phyloP scores from a whole-genome alignment of 495 filamentous ascomycete species.

The Penicillium crystallinum region DNA sequence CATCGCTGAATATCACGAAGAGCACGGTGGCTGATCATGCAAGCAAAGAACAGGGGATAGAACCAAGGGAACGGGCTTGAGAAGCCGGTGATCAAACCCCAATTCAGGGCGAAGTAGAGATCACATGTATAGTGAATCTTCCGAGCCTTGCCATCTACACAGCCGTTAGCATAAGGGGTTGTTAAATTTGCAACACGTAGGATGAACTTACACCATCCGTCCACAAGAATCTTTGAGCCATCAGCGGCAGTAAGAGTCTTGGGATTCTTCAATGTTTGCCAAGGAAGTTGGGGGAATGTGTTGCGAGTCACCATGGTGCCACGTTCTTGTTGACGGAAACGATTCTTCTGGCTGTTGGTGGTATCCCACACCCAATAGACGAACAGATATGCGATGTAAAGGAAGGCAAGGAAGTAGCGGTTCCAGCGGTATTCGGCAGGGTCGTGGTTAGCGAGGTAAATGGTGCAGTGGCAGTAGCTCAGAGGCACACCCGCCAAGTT shows the following conservation, averaged over 20 bases:
- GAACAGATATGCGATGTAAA: slow-evolving; percentile 72
- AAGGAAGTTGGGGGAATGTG: slow-evolving; percentile 90
- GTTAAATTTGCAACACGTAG: not conserved
- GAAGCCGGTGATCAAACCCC: slow-evolving; percentile 63
- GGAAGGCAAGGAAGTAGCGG: slow-evolving; percentile 54
- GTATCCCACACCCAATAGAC: slow-evolving; percentile 93
- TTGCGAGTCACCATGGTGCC: slow-evolving; percentile 68
- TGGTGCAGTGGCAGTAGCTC: slow-evolving; percentile 92
- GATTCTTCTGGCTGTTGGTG: slow-evolving; percentile 91
- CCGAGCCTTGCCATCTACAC: slow-evolving; percentile 67
- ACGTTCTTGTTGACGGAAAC: slow-evolving; percentile 76
- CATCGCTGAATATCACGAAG: slow-evolving; percentile 81
- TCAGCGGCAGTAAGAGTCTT: slow-evolving; percentile 72
- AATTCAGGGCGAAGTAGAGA: slow-evolving; percentile 64
- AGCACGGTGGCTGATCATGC: slow-evolving; percentile 89
- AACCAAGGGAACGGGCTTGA: slow-evolving; percentile 94
- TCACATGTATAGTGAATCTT: slow-evolving; percentile 97
- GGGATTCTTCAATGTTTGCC: slow-evolving; percentile 82
- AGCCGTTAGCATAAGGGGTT: slow-evolving; percentile 5
- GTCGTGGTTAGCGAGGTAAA: slow-evolving; percentile 87
- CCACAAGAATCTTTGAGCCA: slow-evolving; percentile 77
- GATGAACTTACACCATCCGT: slow-evolving; percentile 74
- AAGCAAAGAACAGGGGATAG: slow-evolving; percentile 83
- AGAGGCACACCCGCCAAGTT: slow-evolving; percentile 94
- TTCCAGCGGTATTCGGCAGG: slow-evolving; percentile 80